Conservation (phyloP, 2,329 filamentous ascomycete genomes). For the Emydomyces testavorans region DNA sequence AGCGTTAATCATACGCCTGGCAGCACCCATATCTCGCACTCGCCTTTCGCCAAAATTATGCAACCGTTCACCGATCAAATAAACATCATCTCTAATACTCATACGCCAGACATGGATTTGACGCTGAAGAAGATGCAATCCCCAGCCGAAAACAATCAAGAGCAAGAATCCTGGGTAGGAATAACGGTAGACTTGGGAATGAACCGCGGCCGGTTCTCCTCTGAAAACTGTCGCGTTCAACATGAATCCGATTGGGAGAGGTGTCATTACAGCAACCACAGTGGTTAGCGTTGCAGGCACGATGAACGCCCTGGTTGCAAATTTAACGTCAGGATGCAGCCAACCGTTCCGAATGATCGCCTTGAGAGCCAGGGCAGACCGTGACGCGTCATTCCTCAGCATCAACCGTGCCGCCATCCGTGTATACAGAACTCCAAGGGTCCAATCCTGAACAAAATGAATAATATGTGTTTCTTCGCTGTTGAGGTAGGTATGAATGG, state of each 20-base stretch:
- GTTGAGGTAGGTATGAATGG: conserved; percentile 65
- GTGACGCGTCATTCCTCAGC: conserved; percentile 55
- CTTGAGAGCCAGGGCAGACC: conserved; percentile 61
- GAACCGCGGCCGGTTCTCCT: conserved; percentile 23
- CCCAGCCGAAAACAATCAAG: conserved; percentile 42
- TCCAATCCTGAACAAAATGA: conserved; percentile 87
- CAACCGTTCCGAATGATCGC: conserved; percentile 65
- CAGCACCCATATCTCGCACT: conserved; percentile 30
- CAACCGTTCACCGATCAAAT: conserved; percentile 83
- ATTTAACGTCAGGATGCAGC: conserved; percentile 61
- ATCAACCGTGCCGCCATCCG: conserved; percentile 64
- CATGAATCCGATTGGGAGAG: conserved; percentile 48
- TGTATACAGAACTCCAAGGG: conserved; percentile 78
- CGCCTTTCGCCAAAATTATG: conserved; percentile 75
- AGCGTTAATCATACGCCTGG: conserved; percentile 28
- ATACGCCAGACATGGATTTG: conserved; percentile 66
- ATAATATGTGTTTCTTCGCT: conserved; percentile 39
- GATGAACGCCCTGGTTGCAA: conserved; percentile 80
- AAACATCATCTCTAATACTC: conserved; percentile 84
- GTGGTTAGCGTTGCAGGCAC: conserved; percentile 59
- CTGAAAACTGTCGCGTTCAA: conserved; percentile 37
- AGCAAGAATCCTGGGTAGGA: conserved; percentile 60
- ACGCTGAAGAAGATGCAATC: conserved; percentile 30
- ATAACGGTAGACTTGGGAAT: conserved; percentile 47
- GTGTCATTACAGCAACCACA: conserved; percentile 50